Percentiles rank a stretch among this genome's conserved stretches.
Evolutionary conservation across 1,139 yeast genomes (phyloP).

Genomic region (Yamadazyma dushanensis): DNA sequence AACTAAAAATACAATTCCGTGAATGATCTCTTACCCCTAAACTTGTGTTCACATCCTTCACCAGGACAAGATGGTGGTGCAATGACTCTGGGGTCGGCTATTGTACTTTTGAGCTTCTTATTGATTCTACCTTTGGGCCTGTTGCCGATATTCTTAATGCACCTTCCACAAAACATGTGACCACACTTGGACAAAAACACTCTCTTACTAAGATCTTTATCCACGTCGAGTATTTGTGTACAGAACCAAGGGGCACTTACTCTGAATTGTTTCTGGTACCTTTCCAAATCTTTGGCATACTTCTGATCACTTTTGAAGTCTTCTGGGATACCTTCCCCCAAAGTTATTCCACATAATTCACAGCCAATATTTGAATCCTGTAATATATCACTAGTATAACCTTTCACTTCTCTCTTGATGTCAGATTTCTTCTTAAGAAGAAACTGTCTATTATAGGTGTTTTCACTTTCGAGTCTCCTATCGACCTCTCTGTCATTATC

Average conservation of each 20-base stretch:
- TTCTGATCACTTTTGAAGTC: conserved; percentile 39
- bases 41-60: conserved; percentile 34
- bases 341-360: conserved; percentile 64
- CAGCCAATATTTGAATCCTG: conserved; percentile 47
- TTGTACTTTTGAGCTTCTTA: conserved; percentile 23
- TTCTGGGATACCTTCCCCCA: conserved; percentile 71
- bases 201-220: conserved; percentile 63
- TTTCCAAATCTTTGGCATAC: conserved; percentile 27
- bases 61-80: conserved; percentile 54
- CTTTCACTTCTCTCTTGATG: conserved; percentile 23
- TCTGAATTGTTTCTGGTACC: conserved; percentile 29
- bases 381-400: conserved; percentile 41
- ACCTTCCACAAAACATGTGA: conserved; percentile 84
- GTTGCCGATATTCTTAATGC: conserved; percentile 61
- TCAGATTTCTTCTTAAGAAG: conserved; percentile 29
- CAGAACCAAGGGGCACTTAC: conserved; percentile 70
- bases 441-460: conserved; percentile 28
- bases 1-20: conserved; percentile 36
- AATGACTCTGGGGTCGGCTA: conserved; percentile 45
- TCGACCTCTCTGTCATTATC: conserved; percentile 42
- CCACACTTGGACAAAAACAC: conserved; percentile 77
- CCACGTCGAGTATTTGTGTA: conserved; percentile 50
- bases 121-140: conserved; percentile 26
- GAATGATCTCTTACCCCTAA: conserved; percentile 34
- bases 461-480: conserved; percentile 32